phyloP scores from a whole-genome alignment of 2,329 filamentous ascomycete species.

The Torrubiella hemipterigena region DNA sequence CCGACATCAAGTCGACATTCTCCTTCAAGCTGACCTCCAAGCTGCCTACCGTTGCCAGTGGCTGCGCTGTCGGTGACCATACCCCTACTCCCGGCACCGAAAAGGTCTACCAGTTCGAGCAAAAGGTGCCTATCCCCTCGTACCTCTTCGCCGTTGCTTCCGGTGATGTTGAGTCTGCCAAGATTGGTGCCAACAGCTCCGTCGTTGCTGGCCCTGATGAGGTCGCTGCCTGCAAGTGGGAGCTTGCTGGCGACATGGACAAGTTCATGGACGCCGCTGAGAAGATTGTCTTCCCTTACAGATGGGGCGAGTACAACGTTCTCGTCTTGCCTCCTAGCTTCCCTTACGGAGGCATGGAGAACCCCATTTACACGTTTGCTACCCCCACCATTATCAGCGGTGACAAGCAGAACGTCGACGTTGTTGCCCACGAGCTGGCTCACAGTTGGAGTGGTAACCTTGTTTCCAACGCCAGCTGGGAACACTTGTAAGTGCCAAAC shows the following conservation, averaged over 20 bases:
- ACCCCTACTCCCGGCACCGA: slow-evolving; percentile 31
- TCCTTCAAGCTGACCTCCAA: slow-evolving; percentile 79
- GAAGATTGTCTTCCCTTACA: slow-evolving; percentile 70
- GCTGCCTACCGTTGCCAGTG: slow-evolving; percentile 84
- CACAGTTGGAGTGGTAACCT: slow-evolving; percentile 84
- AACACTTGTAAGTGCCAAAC: slow-evolving; percentile 52
- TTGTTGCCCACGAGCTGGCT: slow-evolving; percentile 77
- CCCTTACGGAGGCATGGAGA: slow-evolving; percentile 84
- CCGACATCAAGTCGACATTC: slow-evolving; percentile 93
- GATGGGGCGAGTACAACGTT: slow-evolving; percentile 93
- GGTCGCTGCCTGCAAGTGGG: slow-evolving; percentile 73
- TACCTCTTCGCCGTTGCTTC: slow-evolving; percentile 90
- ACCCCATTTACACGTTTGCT: slow-evolving; percentile 88
- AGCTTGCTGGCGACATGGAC: slow-evolving; percentile 83
- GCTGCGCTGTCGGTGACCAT: slow-evolving; percentile 44
- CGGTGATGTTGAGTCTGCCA: slow-evolving; percentile 74
- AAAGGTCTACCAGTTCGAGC: slow-evolving; percentile 73
- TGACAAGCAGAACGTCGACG: slow-evolving; percentile 83
- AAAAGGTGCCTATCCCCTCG: slow-evolving; percentile 83
- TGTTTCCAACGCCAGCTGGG: slow-evolving; percentile 68
- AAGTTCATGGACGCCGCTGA: slow-evolving; percentile 84
- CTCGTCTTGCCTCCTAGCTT: slow-evolving; percentile 83
- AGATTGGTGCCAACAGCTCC: slow-evolving; percentile 72
- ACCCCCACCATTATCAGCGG: slow-evolving; percentile 91
- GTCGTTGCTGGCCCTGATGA: slow-evolving; percentile 86